Evolutionary conservation across 345 rosid genomes (phyloP), one percentile per base, ranked within the genome.

Genomic region (Hibiscus syriacus): DNA sequence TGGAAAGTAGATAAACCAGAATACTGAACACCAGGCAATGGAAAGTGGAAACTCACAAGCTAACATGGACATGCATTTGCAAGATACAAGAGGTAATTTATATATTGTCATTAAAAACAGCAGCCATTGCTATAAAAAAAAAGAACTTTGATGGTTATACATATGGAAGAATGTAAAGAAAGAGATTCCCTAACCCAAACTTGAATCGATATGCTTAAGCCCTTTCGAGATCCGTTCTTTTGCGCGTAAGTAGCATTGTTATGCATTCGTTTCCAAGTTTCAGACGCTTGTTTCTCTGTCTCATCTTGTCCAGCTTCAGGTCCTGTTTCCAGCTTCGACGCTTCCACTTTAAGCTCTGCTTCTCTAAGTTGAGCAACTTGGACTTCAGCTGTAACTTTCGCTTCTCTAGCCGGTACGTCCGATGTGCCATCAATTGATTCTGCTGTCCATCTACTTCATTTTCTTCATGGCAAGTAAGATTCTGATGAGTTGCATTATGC

Each of bases 201-300:
- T 36, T 5, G 41, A 36, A 36, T 36, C 11, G 41, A 34, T 9
- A 3, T 32, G 9, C 56, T 26, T 19, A 66, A 10, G 0, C 17
- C 29, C 8, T 27, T 48, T 74, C 55, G 26, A 69, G 62, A 34
- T 63, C 32, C 69, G 30, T 32, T 69, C 55, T 59, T 76, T 63
- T 70, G 46, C 41, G 52, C 54, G 56, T 22, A 2, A 77, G 57
- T 48, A 55, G 75, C 34, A 55, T 7, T 8, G 25, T 57, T 34
- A 67, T 63, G 7, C 27, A 17, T 36, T 73, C 53, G 14, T 77
- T 77, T 49, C 64, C 73, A 36, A 67, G 48, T 55, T 70, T 77
- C 72, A 77, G 36, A 66, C 46, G 4, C 61, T 73, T 64, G 61
- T 77, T 77, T 49, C 56, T 73, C 70, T 73, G 36, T 60, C 57